A percentile compares a stretch with the other conserved stretches of the same genome.
Conservation (phyloP, 2,329 filamentous ascomycete species). For the Hysterium pulicare region DNA sequence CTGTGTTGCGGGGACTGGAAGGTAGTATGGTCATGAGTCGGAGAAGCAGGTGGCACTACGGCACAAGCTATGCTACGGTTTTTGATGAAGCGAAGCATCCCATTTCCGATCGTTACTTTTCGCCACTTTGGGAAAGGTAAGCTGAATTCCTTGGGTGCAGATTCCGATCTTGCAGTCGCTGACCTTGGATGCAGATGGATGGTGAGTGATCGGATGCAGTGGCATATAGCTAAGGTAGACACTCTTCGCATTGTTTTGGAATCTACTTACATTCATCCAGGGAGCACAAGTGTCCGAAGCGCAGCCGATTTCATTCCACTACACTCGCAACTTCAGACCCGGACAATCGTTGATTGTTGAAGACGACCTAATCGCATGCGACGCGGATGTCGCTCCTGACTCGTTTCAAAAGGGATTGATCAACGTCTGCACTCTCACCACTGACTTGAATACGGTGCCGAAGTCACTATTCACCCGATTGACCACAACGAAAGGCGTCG, state of each 20-base stretch:
- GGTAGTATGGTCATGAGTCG: slow-evolving; percentile 76
- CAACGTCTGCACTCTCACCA: slow-evolving; percentile 76
- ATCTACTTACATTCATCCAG: slow-evolving; percentile 38
- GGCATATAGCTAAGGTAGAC: slow-evolving; percentile 74
- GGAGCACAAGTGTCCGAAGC: slow-evolving; percentile 72
- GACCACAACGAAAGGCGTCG: slow-evolving; percentile 74
- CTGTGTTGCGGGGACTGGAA: slow-evolving; percentile 70
- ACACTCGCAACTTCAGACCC: slow-evolving; percentile 78
- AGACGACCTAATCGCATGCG: slow-evolving; percentile 75
- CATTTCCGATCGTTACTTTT: slow-evolving; percentile 73
- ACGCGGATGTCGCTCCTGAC: slow-evolving; percentile 63
- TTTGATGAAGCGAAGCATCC: slow-evolving; percentile 74
- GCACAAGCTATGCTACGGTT: slow-evolving; percentile 75
- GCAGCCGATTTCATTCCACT: slow-evolving; percentile 75
- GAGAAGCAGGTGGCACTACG: slow-evolving; percentile 73
- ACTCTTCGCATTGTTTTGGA: slow-evolving; percentile 3
- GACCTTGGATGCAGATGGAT: too few species aligned
- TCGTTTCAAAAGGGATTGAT: slow-evolving; percentile 52
- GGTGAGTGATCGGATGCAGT: slow-evolving; percentile 80
- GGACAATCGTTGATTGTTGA: slow-evolving; percentile 74
- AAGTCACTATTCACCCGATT: slow-evolving; percentile 69
- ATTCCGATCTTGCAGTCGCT: too few species aligned
- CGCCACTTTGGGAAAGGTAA: slow-evolving; percentile 71
- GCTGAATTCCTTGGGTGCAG: too few species aligned
- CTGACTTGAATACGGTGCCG: slow-evolving; percentile 72